Percentiles rank a stretch among this genome's conserved stretches.
Conservation (phyloP, 2,329 filamentous ascomycete genomes). For the Graphilbum sp. region DNA sequence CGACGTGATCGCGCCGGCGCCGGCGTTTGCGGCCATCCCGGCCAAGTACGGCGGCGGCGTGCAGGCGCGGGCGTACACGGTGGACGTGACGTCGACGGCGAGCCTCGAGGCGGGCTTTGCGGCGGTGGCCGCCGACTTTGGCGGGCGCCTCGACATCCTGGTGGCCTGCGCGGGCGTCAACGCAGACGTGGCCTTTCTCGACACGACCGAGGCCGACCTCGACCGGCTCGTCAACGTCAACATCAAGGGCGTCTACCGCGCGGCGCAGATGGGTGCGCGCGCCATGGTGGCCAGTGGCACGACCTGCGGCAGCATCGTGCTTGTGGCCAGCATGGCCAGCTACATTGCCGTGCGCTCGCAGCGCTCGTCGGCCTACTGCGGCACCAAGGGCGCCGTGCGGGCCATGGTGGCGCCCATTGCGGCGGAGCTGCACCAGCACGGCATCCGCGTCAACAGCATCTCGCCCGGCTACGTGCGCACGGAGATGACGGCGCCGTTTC, state of each 20-base stretch:
- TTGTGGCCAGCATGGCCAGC: conserved; percentile 41
- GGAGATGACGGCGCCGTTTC: conserved; percentile 56
- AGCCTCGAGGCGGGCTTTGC: conserved; percentile 2
- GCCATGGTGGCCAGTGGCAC: conserved; percentile 13
- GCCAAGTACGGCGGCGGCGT: conserved; percentile 4
- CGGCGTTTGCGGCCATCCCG: conserved; percentile 1
- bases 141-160: conserved; percentile 6
- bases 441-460: conserved; percentile 50
- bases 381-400: conserved; percentile 47
- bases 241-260: conserved; percentile 13
- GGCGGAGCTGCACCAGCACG: conserved; percentile 41
- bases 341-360: conserved; percentile 40
- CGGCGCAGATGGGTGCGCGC: conserved; percentile 20
- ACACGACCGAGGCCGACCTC: conserved; percentile 6
- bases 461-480: conserved; percentile 53
- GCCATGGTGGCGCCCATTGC: conserved; percentile 47
- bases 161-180: conserved; percentile 10
- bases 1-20: conserved; percentile 4
- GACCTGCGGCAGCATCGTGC: conserved; percentile 32
- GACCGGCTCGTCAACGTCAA: conserved; percentile 6
- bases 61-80: conserved; percentile 5
- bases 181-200: conserved; percentile 7
- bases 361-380: conserved; percentile 50
- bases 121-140: conserved; percentile 4
- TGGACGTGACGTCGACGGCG: conserved; percentile 3